phyloP scores from a whole-genome alignment of 805 yeast species.

The Lachancea mirantina region DNA sequence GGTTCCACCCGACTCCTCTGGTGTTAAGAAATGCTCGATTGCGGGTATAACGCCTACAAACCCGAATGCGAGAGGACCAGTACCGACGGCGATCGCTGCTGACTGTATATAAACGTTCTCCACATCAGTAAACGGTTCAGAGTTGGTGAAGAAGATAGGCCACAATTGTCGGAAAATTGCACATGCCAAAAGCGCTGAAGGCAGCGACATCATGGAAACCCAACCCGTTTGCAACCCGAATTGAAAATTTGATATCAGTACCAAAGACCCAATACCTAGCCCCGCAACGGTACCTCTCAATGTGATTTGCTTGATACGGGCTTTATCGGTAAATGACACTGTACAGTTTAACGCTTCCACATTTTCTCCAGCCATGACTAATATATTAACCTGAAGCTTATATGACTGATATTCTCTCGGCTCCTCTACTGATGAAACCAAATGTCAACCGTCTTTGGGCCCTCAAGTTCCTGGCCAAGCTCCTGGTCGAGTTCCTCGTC shows the following conservation, averaged over 20 bases:
- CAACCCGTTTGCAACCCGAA: conserved; percentile 97
- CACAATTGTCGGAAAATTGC: conserved; percentile 63
- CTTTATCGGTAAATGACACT: conserved; percentile 35
- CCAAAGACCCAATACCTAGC: conserved; percentile 75
- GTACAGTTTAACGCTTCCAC: no score
- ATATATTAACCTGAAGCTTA: no score
- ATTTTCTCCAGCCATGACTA: no score
- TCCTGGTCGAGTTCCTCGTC: no score
- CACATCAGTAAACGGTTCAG: conserved; percentile 65
- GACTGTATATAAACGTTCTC: conserved; percentile 91
- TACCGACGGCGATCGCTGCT: conserved; percentile 93
- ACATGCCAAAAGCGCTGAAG: conserved; percentile 83
- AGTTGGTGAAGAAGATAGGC: conserved; percentile 26
- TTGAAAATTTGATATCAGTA: conserved; percentile 85
- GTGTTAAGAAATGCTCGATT: conserved; percentile 75
- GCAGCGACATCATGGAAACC: conserved; percentile 98
- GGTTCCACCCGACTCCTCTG: conserved; percentile 64
- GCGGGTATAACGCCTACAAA: conserved; percentile 95
- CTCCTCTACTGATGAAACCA: no score
- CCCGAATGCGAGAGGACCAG: conserved; percentile 94
- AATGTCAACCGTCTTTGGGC: no score
- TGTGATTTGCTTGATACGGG: conserved; percentile 58
- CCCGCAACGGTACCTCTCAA: conserved; percentile 70
- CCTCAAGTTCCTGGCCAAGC: no score
- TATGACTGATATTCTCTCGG: no score